These are phyloP conservation scores for Epichloe gansuensis DNA, from an alignment of 2,329 filamentous ascomycete genomes.

Conservation along the genomic window DNA sequence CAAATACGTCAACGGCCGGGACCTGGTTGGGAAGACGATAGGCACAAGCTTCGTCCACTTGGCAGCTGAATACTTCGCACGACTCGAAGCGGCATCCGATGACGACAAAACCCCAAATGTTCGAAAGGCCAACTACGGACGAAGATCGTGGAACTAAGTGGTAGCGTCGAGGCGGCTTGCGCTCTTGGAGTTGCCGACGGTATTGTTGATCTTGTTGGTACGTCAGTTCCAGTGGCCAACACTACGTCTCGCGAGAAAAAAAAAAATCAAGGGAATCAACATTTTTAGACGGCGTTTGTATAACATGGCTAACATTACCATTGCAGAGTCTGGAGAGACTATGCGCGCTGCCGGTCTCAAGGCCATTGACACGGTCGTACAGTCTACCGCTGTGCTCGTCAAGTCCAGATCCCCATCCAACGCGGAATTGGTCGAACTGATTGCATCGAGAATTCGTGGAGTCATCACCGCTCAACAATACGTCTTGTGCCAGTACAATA, in stretches of 20 bases:
- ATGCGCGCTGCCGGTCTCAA: slow-evolving; percentile 94
- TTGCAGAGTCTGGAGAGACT: slow-evolving; percentile 84
- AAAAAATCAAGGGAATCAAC: neutral
- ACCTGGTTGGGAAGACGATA: slow-evolving; percentile 84
- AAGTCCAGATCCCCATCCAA: slow-evolving; percentile 78
- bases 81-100: slow-evolving; percentile 48
- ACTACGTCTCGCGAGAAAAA: too few species aligned
- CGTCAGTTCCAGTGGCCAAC: slow-evolving; percentile 23
- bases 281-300: neutral
- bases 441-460: slow-evolving; percentile 76
- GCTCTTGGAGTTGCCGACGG: slow-evolving; percentile 91
- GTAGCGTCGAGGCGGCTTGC: slow-evolving; percentile 94
- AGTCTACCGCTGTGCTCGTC: slow-evolving; percentile 80
- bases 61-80: slow-evolving; percentile 70
- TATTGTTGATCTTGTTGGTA: slow-evolving; percentile 93
- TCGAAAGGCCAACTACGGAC: slow-evolving; percentile 53
- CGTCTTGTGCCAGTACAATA: slow-evolving; percentile 94
- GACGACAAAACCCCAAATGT: slow-evolving; percentile 25
- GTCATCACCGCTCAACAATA: slow-evolving; percentile 93
- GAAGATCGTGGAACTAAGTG: slow-evolving; percentile 86
- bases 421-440: slow-evolving; percentile 67
- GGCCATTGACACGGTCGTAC: slow-evolving; percentile 86
- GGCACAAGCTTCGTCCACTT: slow-evolving; percentile 91
- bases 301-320: slow-evolving; percentile 8
- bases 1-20: slow-evolving; percentile 51